A percentile compares a stretch with the other conserved stretches of the same genome.
These are phyloP conservation scores for Colletotrichum horii DNA, from an alignment of 2,329 filamentous ascomycete genomes.

Conservation along the genomic window DNA sequence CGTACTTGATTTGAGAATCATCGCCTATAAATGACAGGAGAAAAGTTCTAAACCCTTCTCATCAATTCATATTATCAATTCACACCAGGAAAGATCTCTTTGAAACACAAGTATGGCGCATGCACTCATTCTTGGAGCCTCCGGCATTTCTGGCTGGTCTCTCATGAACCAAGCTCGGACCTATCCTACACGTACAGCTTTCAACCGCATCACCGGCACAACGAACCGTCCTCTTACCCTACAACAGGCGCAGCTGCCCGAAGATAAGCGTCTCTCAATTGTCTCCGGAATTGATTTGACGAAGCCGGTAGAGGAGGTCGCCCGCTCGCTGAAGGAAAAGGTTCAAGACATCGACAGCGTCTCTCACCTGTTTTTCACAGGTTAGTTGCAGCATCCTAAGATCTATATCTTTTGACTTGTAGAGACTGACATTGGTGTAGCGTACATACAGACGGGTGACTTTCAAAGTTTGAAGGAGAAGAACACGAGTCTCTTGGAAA, in stretches of 20 bases:
- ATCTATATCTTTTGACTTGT: neutral
- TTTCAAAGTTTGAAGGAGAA: neutral
- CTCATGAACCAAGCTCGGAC: conserved; percentile 17
- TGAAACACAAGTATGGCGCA: conserved; percentile 9
- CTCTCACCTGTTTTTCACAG: conserved; percentile 23
- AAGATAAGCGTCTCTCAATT: conserved; percentile 13
- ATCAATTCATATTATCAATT: neutral
- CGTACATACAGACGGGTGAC: conserved; percentile 12
- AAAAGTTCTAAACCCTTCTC: neutral
- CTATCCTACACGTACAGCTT: conserved; percentile 17
- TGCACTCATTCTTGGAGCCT: conserved; percentile 24
- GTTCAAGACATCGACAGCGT: conserved; percentile 15
- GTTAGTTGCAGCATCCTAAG: neutral
- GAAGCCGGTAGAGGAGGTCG: conserved; percentile 9
- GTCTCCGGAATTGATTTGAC: conserved; percentile 18
- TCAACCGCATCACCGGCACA: conserved; percentile 22
- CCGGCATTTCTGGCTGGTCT: conserved; percentile 25
- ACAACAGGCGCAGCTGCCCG: neutral
- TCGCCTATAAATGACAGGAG: neutral
- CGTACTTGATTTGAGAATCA: neutral
- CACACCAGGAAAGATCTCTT: neutral
- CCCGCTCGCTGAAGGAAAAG: neutral
- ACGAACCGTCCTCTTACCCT: conserved; percentile 20
- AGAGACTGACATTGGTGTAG: neutral
- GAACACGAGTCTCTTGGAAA: neutral